Base-by-base conservation (phyloP, 352 stramenopile species). In the Phytophthora aleatoria region DNA sequence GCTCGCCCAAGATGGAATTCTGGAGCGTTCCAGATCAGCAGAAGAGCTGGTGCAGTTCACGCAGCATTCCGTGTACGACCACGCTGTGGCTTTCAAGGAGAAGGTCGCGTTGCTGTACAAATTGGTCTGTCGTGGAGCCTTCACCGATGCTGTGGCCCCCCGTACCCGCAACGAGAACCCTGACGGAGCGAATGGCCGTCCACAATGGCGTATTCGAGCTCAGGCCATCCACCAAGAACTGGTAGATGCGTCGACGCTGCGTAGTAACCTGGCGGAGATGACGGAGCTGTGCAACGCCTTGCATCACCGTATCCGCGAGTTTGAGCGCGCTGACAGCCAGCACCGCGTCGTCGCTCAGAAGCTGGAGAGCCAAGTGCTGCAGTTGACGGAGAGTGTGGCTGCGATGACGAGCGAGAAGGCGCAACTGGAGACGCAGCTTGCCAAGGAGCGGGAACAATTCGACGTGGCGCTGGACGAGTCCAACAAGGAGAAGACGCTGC, bases 261-360 rank as follows among this genome's bases (percentile, higher is more conserved):
- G 82, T n/a, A 70, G 61, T 11, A 86, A 73, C 5, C 44, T 95
- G 16, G 71, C 88, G 5, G 81, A 92, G 55, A 78, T 81, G 33
- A 91, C 73, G 11, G 81, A 91, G 30, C 55, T 90, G 26, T 92
- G 79, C 16, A 85, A 91, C 9, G 69, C 67, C 9, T 51, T 93
- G 6, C 84, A 93, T 45, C 59, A 72, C 7, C 84, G 83, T 8
- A 84, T 95, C 43, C 84, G 83, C 28, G 86, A 95, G 20, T 73
- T 92, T 6, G 87, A 95, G 44, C 81, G 82, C 4, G 67, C 73
- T 3, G 84, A 95, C 33, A 92, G 85, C 42, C 85, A 95, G 39
- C 73, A 87, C 35, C 87, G 87, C 30, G 81, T 95, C 12, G 81
- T 95, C 20, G 77, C 82, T 10, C 85, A 93, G 54, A 95, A 92